phyloP scores from a whole-genome alignment of 2,329 filamentous ascomycete genomes.

The Tolypocladium inflatum region DNA sequence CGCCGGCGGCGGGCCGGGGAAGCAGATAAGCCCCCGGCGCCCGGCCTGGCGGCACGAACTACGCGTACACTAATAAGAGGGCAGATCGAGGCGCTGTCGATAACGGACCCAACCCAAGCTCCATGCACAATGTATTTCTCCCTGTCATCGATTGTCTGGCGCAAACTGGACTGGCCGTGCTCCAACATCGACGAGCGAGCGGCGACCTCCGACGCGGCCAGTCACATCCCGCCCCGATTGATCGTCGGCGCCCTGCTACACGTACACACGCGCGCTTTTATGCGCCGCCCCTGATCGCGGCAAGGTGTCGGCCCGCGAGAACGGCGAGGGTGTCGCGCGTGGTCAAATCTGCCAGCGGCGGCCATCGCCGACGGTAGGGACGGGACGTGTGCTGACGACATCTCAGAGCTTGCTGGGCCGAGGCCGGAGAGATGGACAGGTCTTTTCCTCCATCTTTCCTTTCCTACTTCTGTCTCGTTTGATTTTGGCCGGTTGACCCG shows the following conservation, averaged over 20 bases:
- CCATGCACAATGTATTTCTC: not conserved
- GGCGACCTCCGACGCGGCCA: not conserved
- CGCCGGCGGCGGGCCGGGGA: not conserved
- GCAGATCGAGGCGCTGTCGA: not conserved
- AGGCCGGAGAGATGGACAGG: not conserved
- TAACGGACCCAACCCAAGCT: not conserved
- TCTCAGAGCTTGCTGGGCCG: not conserved
- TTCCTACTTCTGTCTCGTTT: not conserved
- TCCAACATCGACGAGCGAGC: not conserved
- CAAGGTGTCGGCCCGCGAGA: not conserved
- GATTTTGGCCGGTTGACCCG: not conserved
- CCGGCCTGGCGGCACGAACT: too few relatives aligned
- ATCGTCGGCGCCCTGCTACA: not conserved
- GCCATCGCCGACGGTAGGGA: not conserved
- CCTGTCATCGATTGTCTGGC: not conserved
- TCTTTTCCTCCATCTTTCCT: not conserved
- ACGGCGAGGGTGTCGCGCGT: not conserved
- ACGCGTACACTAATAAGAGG: too few relatives aligned
- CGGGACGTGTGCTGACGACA: not conserved
- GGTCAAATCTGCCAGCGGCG: not conserved
- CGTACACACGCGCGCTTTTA: not conserved
- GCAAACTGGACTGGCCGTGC: not conserved
- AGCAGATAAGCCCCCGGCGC: not conserved
- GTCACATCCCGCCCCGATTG: not conserved
- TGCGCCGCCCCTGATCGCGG: not conserved